Evolutionary conservation across 75 land plant genomes (phyloP), one percentile per base, ranked within the genome.

Genomic region (Pinus taeda): DNA sequence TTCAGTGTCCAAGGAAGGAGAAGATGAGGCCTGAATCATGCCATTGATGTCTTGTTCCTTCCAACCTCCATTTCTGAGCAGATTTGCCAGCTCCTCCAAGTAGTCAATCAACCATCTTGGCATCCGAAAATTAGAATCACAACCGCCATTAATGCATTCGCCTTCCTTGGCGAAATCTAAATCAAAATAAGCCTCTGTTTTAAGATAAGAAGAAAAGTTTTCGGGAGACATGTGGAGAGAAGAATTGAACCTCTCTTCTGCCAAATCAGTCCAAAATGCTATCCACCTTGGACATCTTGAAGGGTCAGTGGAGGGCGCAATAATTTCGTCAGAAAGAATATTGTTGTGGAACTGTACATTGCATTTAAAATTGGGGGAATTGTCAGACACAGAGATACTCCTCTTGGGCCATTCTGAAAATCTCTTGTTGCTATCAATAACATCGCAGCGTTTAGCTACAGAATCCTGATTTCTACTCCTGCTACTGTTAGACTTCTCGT

Each of bases 181-280:
- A 14, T 15, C 18, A n/a, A 57, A 15, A 57, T 33, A 26, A 17
- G 49, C 7, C 36, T 49, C 24, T 77, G 30, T 5, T 53, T 49
- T 76, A 36, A n/a, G 4, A 4, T 15, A 11, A 24, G 15, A n/a
- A 64, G 13, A 22, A 3, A 3, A 64, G 21, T 4, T 15, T 22
- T n/a, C 36, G 12, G 67, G 29, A 64, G 67, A 64, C 5, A 6
- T 45, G 49, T 6, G 8, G 49, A 45, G 33, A 64, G 29, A 64
- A 60, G 61, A 60, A 60, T 18, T 18, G 5, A 5, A 60, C 59
- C 85, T 76, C 45, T 84, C 84, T 5, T 82, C 79, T 6, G 88
- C 90, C 24, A 91, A 81, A 29, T 91, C 97, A 75, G 87, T 89
- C 97, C 97, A 94, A 80, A 94, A 91, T 76, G 90, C 97, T 13